phyloP scores from a whole-genome alignment of 192 early-diverging fungal species.

The Coemansia sp. region DNA sequence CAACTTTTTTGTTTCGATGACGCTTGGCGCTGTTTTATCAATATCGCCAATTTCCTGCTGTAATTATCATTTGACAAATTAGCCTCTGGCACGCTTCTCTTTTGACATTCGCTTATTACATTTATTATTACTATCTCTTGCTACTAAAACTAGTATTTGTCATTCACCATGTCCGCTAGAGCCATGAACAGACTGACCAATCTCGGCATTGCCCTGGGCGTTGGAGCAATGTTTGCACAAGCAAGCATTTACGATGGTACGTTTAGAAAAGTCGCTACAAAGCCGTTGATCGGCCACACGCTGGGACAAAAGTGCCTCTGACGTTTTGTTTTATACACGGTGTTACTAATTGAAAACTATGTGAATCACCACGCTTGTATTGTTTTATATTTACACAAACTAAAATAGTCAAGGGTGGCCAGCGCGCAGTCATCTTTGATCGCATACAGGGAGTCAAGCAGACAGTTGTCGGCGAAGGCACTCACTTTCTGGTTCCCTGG shows the following conservation, averaged over 20 bases:
- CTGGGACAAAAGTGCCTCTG: background rate
- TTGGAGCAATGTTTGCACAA: conserved; percentile 69
- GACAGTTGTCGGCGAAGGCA: conserved; percentile 84
- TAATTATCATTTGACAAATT: too few species aligned
- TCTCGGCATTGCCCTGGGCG: conserved; percentile 75
- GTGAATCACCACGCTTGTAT: background rate
- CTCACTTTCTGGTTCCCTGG: conserved; percentile 98
- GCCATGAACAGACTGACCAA: conserved; percentile 73
- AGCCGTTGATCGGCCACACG: background rate
- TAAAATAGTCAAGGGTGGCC: conserved; percentile 85
- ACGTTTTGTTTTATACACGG: background rate
- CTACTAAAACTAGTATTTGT: background rate
- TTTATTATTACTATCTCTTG: background rate
- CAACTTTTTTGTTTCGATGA: too few species aligned
- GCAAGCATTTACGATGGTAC: conserved; percentile 93
- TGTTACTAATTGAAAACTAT: background rate
- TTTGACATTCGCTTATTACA: background rate
- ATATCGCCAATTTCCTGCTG: too few species aligned
- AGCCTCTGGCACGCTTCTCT: background rate
- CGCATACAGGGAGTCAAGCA: conserved; percentile 88
- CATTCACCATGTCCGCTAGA: conserved; percentile 23
- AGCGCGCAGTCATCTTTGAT: conserved; percentile 97
- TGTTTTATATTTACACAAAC: background rate
- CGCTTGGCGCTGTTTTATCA: too few species aligned
- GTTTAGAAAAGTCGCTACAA: background rate